Conservation (phyloP, 179 eudicot species). For the Spinacia oleracea region DNA sequence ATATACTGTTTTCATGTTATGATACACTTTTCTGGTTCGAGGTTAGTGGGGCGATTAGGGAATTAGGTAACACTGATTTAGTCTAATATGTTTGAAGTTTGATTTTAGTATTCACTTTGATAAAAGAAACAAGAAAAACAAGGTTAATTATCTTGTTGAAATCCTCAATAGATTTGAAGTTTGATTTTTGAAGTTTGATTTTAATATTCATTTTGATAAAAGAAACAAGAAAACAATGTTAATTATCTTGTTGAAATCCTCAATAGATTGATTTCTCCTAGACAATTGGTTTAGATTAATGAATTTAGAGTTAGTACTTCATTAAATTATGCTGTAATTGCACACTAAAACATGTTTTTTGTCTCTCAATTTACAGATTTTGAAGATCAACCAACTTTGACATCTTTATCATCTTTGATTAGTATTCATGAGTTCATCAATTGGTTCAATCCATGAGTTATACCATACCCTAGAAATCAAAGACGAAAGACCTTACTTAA, state of each 20-base stretch:
- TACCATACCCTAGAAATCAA: conserved; percentile 28
- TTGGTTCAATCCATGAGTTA: conserved; percentile 52
- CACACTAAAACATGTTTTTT: conserved; percentile 16
- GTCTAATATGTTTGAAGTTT: too few species aligned
- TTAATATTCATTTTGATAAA: background rate
- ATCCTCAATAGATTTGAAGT: background rate
- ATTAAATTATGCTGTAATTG: conserved; percentile 2
- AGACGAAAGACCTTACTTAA: conserved; percentile 56
- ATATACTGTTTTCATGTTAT: too few species aligned
- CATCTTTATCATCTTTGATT: background rate
- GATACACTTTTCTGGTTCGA: too few species aligned
- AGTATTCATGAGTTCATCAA: conserved; percentile 26
- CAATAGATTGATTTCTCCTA: background rate
- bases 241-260: background rate
- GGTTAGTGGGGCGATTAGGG: too few species aligned
- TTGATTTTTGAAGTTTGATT: background rate
- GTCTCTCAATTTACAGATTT: conserved; percentile 37
- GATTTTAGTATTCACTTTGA: too few species aligned
- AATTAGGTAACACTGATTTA: too few species aligned
- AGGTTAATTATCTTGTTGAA: too few species aligned
- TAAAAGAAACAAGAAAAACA: too few species aligned
- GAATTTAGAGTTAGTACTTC: background rate
- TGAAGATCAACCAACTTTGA: conserved; percentile 20
- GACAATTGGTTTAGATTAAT: background rate
- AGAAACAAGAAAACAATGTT: too few species aligned